Evolutionary conservation across 805 yeast genomes (phyloP), one percentile per base, ranked within the genome.

Genomic region (Hermanozyma aechmeae): DNA sequence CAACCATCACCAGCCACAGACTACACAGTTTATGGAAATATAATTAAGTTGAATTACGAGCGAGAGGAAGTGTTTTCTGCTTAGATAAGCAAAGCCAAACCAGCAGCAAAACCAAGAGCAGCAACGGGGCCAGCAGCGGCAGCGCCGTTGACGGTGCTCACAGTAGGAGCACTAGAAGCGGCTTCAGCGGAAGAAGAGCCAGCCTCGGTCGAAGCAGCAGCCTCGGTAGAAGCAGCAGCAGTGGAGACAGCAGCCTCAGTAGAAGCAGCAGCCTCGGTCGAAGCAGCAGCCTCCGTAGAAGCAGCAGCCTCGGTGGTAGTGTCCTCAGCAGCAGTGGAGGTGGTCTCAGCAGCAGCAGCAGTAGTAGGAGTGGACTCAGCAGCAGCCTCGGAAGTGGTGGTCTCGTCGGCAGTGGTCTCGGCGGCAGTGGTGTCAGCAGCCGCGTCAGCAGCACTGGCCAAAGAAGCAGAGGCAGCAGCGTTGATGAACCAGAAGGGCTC

Each of bases 401-500:
- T 15, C 13, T 29, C 12, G 18, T 32, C 29, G 18, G 40, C 17
- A 4, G 28, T 20, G 8, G 36, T 23, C 10, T 38, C 20, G 4
- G 34, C 6, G 8, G 38, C 18, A 12, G 38, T 9, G 15, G 38
- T 14, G 5, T 36, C 15, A 18, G 35, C n/a, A 14, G 42, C 25
- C 20, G 38, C 16, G 4, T 27, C 38, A 14, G 39, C 30, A 29
- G 30, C 43, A 14, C 37, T 13, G 5, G 38, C 17, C 16, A 46
- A 45, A 12, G 42, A 34, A 20, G 37, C 45, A 4, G 48, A 38
- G 35, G 38, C 42, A 18, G 31, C 34, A n/a, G 39, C 40, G 28
- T 50, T 45, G 23, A 52, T 37, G 32, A 42, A 36, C 58, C 58
- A 53, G 42, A 50, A 56, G 34, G 61, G 61, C 15, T 40, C 41